Percentiles rank a stretch among this genome's conserved stretches.
Conservation (phyloP, 208 protist species). For the Leishmania lainsoni region DNA sequence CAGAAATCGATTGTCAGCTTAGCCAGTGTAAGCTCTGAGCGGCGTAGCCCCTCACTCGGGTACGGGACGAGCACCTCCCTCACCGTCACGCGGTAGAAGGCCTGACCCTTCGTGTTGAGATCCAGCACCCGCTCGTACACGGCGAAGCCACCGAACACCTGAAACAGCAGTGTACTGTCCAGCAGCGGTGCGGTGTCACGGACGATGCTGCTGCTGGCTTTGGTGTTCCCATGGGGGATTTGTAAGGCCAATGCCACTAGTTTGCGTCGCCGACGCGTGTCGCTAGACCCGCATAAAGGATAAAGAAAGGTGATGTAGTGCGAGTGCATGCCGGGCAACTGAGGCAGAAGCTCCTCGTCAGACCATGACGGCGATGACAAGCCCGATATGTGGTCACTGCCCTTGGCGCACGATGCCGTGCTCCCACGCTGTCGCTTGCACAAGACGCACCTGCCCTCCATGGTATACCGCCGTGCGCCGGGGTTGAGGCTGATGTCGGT, state of each 20-base stretch:
- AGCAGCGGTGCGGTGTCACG: slow-evolving; percentile 26
- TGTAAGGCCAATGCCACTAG: slow-evolving; percentile 43
- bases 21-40: slow-evolving; percentile 39
- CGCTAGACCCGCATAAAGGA: slow-evolving; percentile 42
- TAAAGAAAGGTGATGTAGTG: slow-evolving; percentile 60
- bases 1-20: slow-evolving; percentile 55
- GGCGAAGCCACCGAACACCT: slow-evolving; percentile 79
- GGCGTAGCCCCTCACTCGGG: slow-evolving; percentile 46
- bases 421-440: slow-evolving; percentile 46
- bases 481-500: slow-evolving; percentile 51
- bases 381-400: slow-evolving; percentile 47
- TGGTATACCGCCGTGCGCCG: slow-evolving; percentile 49
- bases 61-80: slow-evolving; percentile 72
- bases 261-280: slow-evolving; percentile 45
- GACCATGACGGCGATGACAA: slow-evolving; percentile 65
- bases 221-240: slow-evolving; percentile 6
- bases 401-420: slow-evolving; percentile 30
- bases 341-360: slow-evolving; percentile 59
- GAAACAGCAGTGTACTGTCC: slow-evolving; percentile 47
- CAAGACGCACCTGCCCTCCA: slow-evolving; percentile 42
- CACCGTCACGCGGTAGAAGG: slow-evolving; percentile 24
- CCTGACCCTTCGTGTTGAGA: slow-evolving; percentile 7
- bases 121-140: slow-evolving; percentile 36
- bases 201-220: slow-evolving; percentile 3
- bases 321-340: slow-evolving; percentile 16